Percentiles rank a stretch among this genome's conserved stretches.
Evolutionary conservation across 257 asterid species (phyloP).

Genomic region (Solanum tacnaense): DNA sequence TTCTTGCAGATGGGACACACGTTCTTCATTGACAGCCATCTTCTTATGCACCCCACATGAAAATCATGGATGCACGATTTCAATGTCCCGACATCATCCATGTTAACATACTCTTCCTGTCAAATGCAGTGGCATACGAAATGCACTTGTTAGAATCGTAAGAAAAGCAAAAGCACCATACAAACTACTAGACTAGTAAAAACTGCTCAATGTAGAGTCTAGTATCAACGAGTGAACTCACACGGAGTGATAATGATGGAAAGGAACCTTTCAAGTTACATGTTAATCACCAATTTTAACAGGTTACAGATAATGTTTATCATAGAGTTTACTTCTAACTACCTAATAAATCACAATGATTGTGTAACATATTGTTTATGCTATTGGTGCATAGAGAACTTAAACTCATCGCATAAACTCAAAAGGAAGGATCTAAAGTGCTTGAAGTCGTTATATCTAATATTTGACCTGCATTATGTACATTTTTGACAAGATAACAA

Average conservation of each 20-base stretch:
- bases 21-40: slow-evolving; percentile 70
- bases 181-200: background rate
- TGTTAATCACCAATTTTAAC: background rate
- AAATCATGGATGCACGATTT: slow-evolving; percentile 57
- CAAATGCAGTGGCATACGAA: background rate
- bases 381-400: background rate
- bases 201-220: background rate
- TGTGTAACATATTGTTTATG: background rate
- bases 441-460: background rate
- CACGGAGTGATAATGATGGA: background rate
- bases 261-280: background rate
- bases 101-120: slow-evolving; percentile 58
- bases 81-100: slow-evolving; percentile 53
- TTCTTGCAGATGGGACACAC: slow-evolving; percentile 52
- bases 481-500: background rate
- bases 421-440: background rate
- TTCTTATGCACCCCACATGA: slow-evolving; percentile 55
- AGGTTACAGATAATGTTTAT: background rate
- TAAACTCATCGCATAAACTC: background rate
- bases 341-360: background rate
- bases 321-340: background rate
- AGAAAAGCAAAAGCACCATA: background rate
- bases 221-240: background rate
- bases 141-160: background rate
- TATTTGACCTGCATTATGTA: background rate